Percentiles rank a stretch among this genome's conserved stretches.
These are phyloP conservation scores for Immersiella caudata DNA, from an alignment of 495 filamentous ascomycete genomes.

Conservation along the genomic window DNA sequence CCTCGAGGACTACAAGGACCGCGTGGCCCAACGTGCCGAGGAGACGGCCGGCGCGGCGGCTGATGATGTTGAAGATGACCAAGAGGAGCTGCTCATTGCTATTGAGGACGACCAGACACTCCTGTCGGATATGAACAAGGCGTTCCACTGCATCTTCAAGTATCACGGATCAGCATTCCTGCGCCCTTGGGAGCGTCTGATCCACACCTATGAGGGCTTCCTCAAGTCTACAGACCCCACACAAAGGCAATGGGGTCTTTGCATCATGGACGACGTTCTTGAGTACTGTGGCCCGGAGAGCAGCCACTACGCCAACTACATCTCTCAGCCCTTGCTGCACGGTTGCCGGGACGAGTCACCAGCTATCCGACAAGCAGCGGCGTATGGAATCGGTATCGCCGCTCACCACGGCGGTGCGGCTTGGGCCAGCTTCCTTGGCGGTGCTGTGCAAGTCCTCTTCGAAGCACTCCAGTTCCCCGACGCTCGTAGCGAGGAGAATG, in stretches of 20 bases:
- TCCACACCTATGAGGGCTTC: slow-evolving; percentile 82
- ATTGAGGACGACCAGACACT: slow-evolving; percentile 97
- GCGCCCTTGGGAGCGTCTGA: slow-evolving; percentile 80
- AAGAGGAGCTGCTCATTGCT: slow-evolving; percentile 79
- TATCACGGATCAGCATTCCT: slow-evolving; percentile 86
- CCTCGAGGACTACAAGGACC: slow-evolving; percentile 86
- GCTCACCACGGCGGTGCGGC: slow-evolving; percentile 85
- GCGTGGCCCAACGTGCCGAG: slow-evolving; percentile 77
- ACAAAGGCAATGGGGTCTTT: slow-evolving; percentile 96
- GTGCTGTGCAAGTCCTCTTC: slow-evolving; percentile 79
- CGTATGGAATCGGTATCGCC: slow-evolving; percentile 94
- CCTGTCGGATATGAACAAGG: slow-evolving; percentile 99
- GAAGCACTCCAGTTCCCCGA: slow-evolving; percentile 75
- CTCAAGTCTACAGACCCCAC: slow-evolving; percentile 83
- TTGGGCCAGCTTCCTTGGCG: slow-evolving; percentile 82
- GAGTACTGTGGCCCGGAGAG: slow-evolving; percentile 91
- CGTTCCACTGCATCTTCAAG: slow-evolving; percentile 98
- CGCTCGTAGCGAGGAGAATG: slow-evolving; percentile 86
- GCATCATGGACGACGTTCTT: slow-evolving; percentile 97
- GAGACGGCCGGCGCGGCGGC: slow-evolving; percentile 66
- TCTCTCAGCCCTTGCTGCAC: slow-evolving; percentile 79
- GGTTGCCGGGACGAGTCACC: slow-evolving; percentile 83
- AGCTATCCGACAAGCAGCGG: slow-evolving; percentile 94
- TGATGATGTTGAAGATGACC: slow-evolving; percentile 79
- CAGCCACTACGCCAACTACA: slow-evolving; percentile 79